Percentiles rank a stretch among this genome's conserved stretches.
Evolutionary conservation across 371 early-diverging fungal species (phyloP).

Genomic region (Rhizopus arrhizus): DNA sequence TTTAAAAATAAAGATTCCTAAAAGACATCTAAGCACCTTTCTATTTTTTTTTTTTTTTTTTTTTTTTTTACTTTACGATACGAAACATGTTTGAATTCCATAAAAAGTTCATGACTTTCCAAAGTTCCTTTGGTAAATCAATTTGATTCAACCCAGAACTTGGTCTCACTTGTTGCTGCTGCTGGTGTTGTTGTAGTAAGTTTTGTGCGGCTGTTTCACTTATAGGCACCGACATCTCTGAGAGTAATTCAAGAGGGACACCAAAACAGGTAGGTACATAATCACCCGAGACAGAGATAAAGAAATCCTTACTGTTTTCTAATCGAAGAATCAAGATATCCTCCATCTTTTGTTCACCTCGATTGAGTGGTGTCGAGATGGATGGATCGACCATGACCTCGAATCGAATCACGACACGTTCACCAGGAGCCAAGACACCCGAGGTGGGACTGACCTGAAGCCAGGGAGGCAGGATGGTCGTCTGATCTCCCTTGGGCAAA

Average conservation of each 20-base stretch:
- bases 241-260: slow-evolving; percentile 63
- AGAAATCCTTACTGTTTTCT: slow-evolving; percentile 83
- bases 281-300: slow-evolving; percentile 71
- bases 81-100: slow-evolving; percentile 49
- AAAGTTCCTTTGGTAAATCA: slow-evolving; percentile 80
- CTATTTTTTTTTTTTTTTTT: background rate
- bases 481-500: slow-evolving; percentile 63
- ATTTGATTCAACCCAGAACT: slow-evolving; percentile 37
- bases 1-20: slow-evolving; percentile 70
- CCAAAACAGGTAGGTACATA: slow-evolving; percentile 82
- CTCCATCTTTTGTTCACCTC: slow-evolving; percentile 62
- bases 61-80: slow-evolving; percentile 24
- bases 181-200: slow-evolving; percentile 3
- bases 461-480: slow-evolving; percentile 65
- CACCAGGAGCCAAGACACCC: slow-evolving; percentile 75
- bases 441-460: slow-evolving; percentile 64
- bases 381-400: slow-evolving; percentile 68
- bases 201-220: slow-evolving; percentile 29
- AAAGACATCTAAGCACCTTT: slow-evolving; percentile 2
- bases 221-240: slow-evolving; percentile 60
- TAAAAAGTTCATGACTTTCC: slow-evolving; percentile 82
- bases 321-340: slow-evolving; percentile 83
- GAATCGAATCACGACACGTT: slow-evolving; percentile 63
- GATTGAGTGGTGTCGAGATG: slow-evolving; percentile 69
- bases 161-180: background rate